phyloP scores from a whole-genome alignment of 495 filamentous ascomycete genomes.

The Elaphomyces granulatus region DNA sequence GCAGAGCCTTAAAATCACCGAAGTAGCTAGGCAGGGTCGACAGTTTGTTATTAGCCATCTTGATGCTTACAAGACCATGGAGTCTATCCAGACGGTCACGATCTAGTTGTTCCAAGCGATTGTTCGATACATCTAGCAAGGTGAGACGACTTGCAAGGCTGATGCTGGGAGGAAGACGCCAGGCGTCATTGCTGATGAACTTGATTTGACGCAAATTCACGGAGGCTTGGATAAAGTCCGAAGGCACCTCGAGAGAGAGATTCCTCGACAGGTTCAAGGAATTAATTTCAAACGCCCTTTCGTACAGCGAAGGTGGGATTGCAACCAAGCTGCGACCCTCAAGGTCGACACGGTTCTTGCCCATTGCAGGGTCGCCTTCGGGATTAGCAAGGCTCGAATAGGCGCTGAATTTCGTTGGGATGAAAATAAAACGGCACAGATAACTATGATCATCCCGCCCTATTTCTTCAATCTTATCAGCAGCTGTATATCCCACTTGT shows the following conservation, averaged over 20 bases:
- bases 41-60: conserved; percentile 83
- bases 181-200: conserved; percentile 81
- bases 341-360: conserved; percentile 77
- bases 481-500: conserved; percentile 80
- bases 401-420: conserved; percentile 75
- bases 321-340: conserved; percentile 83
- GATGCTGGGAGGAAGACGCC: conserved; percentile 72
- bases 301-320: conserved; percentile 88
- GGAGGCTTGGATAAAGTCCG: conserved; percentile 93
- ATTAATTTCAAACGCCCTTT: conserved; percentile 82
- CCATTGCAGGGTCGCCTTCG: conserved; percentile 67
- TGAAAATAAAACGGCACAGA: conserved; percentile 85
- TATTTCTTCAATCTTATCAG: conserved; percentile 81
- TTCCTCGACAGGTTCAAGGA: conserved; percentile 88
- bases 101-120: conserved; percentile 73
- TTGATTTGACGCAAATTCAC: conserved; percentile 87
- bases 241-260: conserved; percentile 79
- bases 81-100: conserved; percentile 61
- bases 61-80: conserved; percentile 70
- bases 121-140: conserved; percentile 88
- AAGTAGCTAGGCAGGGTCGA: conserved; percentile 67
- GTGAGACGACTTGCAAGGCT: conserved; percentile 68
- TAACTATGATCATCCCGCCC: conserved; percentile 98
- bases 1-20: conserved; percentile 54
- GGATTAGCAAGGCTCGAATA: conserved; percentile 36